phyloP scores from a whole-genome alignment of 805 yeast species.

The Ogataea chonburiensis region DNA sequence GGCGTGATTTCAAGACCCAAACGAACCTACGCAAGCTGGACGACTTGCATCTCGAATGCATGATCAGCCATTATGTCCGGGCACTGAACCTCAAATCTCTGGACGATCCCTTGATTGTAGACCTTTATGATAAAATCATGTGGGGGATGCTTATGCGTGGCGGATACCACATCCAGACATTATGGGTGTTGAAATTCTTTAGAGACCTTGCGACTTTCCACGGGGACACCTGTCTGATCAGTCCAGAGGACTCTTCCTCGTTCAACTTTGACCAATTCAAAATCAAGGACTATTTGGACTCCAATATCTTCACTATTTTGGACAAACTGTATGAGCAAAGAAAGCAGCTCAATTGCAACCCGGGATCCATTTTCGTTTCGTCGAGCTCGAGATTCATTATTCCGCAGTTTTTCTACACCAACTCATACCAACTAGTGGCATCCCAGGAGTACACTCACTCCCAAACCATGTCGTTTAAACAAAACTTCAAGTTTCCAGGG shows the following conservation, averaged over 20 bases:
- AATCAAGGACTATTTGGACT: conserved; percentile 14
- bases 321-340: conserved; percentile 21
- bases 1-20: conserved; percentile 6
- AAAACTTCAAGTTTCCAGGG: conserved; percentile 17
- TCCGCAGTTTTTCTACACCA: conserved; percentile 19
- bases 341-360: conserved; percentile 12
- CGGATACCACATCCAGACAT: conserved; percentile 40
- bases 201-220: conserved; percentile 27
- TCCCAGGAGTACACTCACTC: conserved; percentile 15
- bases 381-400: conserved; percentile 17
- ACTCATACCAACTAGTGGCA: conserved; percentile 10
- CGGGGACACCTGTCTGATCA: conserved; percentile 20
- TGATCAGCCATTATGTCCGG: conserved; percentile 40
- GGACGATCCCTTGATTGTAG: conserved; percentile 39
- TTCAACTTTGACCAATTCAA: conserved; percentile 17
- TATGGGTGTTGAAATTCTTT: conserved; percentile 43
- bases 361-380: conserved; percentile 13
- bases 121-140: conserved; percentile 39
- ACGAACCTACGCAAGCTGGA: conserved; percentile 13
- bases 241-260: conserved; percentile 17
- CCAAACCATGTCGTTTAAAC: conserved; percentile 7
- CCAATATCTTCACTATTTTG: conserved; percentile 6
- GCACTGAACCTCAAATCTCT: conserved; percentile 33
- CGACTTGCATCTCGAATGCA: conserved; percentile 30
- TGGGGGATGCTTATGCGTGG: conserved; percentile 46